Evolutionary conservation across 805 yeast species (phyloP), one percentile per base, ranked within the genome.

Genomic region (Vanderwaltozyma yarrowii): DNA sequence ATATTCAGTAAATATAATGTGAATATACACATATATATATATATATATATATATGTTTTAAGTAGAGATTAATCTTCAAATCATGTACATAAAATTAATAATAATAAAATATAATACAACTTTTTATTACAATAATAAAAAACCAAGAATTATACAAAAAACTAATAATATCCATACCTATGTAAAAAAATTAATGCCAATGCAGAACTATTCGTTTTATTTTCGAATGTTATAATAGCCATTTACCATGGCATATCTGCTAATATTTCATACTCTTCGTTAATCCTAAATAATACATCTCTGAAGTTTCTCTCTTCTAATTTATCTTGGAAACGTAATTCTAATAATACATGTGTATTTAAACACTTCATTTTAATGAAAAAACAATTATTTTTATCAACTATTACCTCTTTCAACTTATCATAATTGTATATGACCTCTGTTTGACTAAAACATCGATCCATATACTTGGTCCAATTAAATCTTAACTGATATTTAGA

Each of bases 241-340:
- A n/a, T 24, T 39, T 39, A 49, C 42, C 49, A 49, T 40, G 44
- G 39, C 47, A 52, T 38, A 32, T 52, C 55, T n/a, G 49, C 51
- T 25, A 53, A 43, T 27, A 54, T 46, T 35, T 53, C 58, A 35
- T 47, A 53, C 38, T 53, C 58, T 34, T 54, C 60, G 25, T 46
- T 46, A 13, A 54, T 49, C 28, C 60, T 45, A 33, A 52, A 50
- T n/a, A 54, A 20, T 14, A 49, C 43, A 37, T 54, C 60, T 20
- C 43, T 42, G 29, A 54, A 46, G 13, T 38, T 39, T 26, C 49
- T 45, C 9, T 45, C 44, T 29, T 53, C 50, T 16, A 16, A 24
- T 9, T 36, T 26, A 29, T 46, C 45, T 18, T 35, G 35, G 20
- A 54, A 40, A 28, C 39, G 42, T 30, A 54, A 36, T 33, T 50